Base-by-base conservation (phyloP, 495 filamentous ascomycete genomes). In the Bombardia bombarda region DNA sequence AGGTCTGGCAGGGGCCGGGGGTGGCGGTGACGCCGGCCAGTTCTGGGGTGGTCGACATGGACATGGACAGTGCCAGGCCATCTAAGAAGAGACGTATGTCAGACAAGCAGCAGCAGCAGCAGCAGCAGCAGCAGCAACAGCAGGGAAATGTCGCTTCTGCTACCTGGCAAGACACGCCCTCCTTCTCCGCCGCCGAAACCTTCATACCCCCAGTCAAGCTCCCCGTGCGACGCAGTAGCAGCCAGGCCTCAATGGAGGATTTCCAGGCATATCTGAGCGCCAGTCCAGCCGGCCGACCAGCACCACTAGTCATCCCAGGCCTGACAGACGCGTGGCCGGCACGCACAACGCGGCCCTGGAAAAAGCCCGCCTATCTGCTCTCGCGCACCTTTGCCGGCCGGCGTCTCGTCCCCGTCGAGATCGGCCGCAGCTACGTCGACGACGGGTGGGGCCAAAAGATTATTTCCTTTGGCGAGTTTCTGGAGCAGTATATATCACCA, bases 351-450 rank as follows among this genome's bases (percentile, higher is more conserved):
- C 68, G 73, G 8, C 72, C 79, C 0, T 99, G 92, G 92, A 71
- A 67, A 18, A 78, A 72, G 3, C 80, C 81, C 0, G 66, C 73
- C 2, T 96, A 96, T 59, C 79, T 94, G 50, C 66, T 86, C 17
- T 69, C 76, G 4, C 77, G 72, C 33, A 97, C 92, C 0, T 75
- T 95, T 32, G 70, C 66, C 8, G 92, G 93, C 1, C 70, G 79
- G 19, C 73, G 92, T 31, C 74, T 95, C 2, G 82, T 97, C 1
- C 92, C 92, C 0, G 72, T 97, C 12, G 92, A 99, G 57, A 56
- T 94, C n/a, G 92, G 92, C 6, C 68, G 86, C 36, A 86, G 79
- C 48, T 99, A 99, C 51, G 90, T 87, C 7, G 86, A 92, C 46
- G 77, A 75, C 17, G 80, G 70, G 12, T 99, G 93, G 92, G 80